Conservation (phyloP, 495 filamentous ascomycete species). For the Hyaloscypha bicolor region DNA sequence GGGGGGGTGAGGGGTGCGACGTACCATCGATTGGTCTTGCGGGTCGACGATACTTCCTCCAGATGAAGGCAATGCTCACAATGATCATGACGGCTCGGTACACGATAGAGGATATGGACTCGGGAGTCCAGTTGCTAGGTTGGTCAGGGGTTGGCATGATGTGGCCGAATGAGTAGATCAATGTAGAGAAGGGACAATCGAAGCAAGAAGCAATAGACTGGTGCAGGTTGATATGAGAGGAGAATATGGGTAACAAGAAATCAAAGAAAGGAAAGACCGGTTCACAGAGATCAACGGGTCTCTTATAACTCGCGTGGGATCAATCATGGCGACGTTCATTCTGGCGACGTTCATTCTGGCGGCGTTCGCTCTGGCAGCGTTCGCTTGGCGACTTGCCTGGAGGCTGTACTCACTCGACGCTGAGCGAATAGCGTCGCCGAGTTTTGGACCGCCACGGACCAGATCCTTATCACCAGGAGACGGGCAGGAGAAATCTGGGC, state of each 20-base stretch:
- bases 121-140: not conserved
- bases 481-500: not conserved
- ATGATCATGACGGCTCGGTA: slow-evolving; percentile 13
- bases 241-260: no score
- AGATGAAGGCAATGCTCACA: slow-evolving; percentile 11
- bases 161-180: not conserved
- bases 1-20: not conserved
- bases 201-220: not conserved
- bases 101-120: not conserved
- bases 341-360: no score
- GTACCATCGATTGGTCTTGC: slow-evolving; percentile 34
- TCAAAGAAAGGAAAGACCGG: not conserved
- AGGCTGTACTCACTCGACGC: not conserved
- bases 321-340: not conserved
- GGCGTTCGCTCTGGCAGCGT: no score
- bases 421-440: not conserved
- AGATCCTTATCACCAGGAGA: not conserved
- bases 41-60: slow-evolving; percentile 10
- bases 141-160: not conserved
- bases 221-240: no score
- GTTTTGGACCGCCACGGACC: not conserved
- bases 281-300: not conserved
- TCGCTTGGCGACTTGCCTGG: not conserved
- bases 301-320: not conserved
- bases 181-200: not conserved